Evolutionary conservation across 2,329 filamentous ascomycete species (phyloP).

Genomic region (Rhytidhysteron rufulum): DNA sequence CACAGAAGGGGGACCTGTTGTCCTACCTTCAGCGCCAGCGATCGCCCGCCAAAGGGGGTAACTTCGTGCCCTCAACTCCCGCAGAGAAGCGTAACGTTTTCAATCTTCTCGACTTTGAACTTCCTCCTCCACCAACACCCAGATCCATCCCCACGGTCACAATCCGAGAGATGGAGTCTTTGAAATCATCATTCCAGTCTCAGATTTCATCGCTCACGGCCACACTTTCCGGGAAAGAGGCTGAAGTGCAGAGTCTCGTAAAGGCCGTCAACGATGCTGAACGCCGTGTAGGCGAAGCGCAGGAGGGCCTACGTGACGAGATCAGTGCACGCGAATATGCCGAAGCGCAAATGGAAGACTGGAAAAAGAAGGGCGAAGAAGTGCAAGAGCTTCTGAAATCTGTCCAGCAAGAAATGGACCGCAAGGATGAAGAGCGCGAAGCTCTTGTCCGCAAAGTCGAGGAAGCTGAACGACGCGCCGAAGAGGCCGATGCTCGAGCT

Average conservation of each 20-base stretch:
- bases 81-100: constrained; percentile 51
- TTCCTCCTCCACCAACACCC: constrained; percentile 89
- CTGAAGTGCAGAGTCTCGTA: constrained; percentile 83
- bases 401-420: constrained; percentile 76
- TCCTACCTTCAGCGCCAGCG: constrained; percentile 39
- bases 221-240: constrained; percentile 86
- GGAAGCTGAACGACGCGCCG: constrained; percentile 68
- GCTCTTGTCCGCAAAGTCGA: constrained; percentile 71
- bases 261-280: constrained; percentile 86
- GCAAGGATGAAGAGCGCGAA: constrained; percentile 75
- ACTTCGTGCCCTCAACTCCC: constrained; percentile 41
- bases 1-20: constrained; percentile 48
- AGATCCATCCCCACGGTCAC: constrained; percentile 88
- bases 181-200: constrained; percentile 86
- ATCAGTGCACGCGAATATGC: constrained; percentile 66
- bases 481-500: constrained; percentile 71
- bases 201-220: constrained; percentile 94
- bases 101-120: constrained; percentile 82
- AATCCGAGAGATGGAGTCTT: constrained; percentile 82
- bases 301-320: constrained; percentile 80
- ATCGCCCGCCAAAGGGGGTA: constrained; percentile 38
- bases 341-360: constrained; percentile 70
- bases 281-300: constrained; percentile 79
- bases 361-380: constrained; percentile 81
- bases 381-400: constrained; percentile 78